Conservation (phyloP, 371 early-diverging fungal genomes). For the Fennellomyces sp. region DNA sequence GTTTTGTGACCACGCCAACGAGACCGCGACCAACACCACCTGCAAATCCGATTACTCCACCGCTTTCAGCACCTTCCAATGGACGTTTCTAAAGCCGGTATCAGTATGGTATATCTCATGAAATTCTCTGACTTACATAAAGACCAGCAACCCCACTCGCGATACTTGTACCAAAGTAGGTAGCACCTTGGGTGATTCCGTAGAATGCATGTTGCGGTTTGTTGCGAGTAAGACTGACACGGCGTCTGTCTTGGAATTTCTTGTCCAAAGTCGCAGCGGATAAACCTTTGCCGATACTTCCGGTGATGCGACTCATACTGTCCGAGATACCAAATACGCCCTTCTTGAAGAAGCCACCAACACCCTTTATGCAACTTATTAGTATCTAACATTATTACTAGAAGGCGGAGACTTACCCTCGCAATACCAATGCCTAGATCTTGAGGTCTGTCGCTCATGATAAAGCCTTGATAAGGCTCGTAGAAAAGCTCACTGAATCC, state of each 20-base stretch:
- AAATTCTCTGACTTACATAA: constrained; percentile 66
- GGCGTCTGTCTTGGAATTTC: constrained; percentile 76
- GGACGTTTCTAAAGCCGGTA: constrained; percentile 63
- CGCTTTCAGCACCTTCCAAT: constrained; percentile 80
- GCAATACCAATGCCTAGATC: constrained; percentile 88
- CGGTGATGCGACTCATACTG: constrained; percentile 83
- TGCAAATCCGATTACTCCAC: constrained; percentile 86
- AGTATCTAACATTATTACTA: neutral
- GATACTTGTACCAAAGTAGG: constrained; percentile 74
- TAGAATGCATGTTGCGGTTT: constrained; percentile 82
- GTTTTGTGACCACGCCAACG: constrained; percentile 88
- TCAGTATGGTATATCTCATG: too few species aligned
- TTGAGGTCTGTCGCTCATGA: constrained; percentile 85
- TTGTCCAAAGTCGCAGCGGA: constrained; percentile 88
- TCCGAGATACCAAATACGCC: constrained; percentile 89
- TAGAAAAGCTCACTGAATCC: constrained; percentile 91
- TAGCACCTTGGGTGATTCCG: constrained; percentile 83
- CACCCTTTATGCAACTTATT: constrained; percentile 28
- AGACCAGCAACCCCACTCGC: constrained; percentile 85
- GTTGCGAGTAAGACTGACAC: constrained; percentile 73
- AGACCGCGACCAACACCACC: constrained; percentile 88
- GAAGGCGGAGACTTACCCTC: constrained; percentile 52
- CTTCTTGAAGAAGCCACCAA: constrained; percentile 67
- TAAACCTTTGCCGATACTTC: constrained; percentile 83
- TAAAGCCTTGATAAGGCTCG: constrained; percentile 90